These are phyloP conservation scores for Hyaloperonospora brassicae DNA, from an alignment of 352 stramenopile genomes.

Conservation along the genomic window DNA sequence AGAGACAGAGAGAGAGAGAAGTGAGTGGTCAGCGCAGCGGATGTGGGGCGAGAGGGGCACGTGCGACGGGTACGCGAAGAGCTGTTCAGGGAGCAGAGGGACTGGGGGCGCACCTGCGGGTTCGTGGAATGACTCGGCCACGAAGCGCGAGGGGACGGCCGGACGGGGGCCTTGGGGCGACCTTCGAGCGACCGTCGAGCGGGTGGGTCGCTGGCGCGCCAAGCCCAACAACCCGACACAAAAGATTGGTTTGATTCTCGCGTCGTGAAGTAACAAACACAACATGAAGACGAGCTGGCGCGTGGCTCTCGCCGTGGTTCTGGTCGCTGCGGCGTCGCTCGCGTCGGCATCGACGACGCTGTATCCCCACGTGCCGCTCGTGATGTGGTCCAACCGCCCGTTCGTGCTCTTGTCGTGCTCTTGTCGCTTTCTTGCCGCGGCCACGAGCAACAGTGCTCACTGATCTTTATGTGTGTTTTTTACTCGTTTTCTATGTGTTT, in stretches of 20 bases:
- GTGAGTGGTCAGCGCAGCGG: too few species aligned
- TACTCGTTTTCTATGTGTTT: not conserved
- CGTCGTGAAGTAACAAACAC: too few species aligned
- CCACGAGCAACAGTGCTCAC: not conserved
- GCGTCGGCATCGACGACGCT: constrained; percentile 17
- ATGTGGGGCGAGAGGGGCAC: too few species aligned
- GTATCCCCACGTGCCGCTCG: constrained; percentile 45
- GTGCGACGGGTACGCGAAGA: too few species aligned
- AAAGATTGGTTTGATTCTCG: too few species aligned
- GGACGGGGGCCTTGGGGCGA: not conserved
- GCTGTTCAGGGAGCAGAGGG: too few species aligned
- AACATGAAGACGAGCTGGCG: constrained; percentile 30
- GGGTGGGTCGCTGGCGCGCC: too few species aligned
- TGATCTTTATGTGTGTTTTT: too few species aligned
- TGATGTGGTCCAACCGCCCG: constrained; percentile 62
- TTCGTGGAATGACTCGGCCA: too few species aligned
- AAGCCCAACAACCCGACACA: too few species aligned
- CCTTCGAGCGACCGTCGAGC: constrained; percentile 8
- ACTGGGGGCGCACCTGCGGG: too few species aligned
- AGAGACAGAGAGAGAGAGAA: too few species aligned
- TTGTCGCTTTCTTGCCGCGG: not conserved
- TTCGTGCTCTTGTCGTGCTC: constrained; percentile 25
- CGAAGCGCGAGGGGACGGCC: not conserved
- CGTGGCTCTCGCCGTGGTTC: constrained; percentile 23
- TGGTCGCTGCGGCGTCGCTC: constrained; percentile 6